These are phyloP conservation scores for Ophiostoma triangulosporum DNA, from an alignment of 2,329 filamentous ascomycete genomes.

Conservation along the genomic window DNA sequence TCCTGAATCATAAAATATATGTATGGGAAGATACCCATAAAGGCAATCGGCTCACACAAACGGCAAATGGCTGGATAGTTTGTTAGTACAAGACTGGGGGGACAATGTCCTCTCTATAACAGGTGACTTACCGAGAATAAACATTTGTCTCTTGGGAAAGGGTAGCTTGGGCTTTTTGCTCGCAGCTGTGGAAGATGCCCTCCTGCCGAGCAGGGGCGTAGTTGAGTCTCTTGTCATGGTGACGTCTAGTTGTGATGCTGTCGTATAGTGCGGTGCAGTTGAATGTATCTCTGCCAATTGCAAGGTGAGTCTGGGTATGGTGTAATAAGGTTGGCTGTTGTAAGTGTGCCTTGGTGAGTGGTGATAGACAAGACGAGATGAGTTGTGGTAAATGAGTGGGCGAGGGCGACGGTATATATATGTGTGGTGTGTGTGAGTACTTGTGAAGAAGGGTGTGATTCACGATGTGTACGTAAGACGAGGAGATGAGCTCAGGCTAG, in stretches of 20 bases:
- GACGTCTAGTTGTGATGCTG: neutral
- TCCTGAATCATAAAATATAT: slow-evolving; percentile 95
- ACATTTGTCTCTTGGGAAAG: slow-evolving; percentile 25
- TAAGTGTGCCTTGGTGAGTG: too few species aligned
- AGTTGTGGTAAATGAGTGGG: too few species aligned
- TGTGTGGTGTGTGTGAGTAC: neutral
- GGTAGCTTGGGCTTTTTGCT: slow-evolving; percentile 17
- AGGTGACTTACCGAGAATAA: slow-evolving; percentile 21
- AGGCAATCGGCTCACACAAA: slow-evolving; percentile 96
- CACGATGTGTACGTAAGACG: neutral
- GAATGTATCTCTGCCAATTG: too few species aligned
- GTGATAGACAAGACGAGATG: neutral
- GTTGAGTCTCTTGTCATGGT: slow-evolving; percentile 6
- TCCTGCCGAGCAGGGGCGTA: neutral
- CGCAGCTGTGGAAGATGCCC: neutral
- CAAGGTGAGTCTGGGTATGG: too few species aligned
- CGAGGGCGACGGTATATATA: neutral
- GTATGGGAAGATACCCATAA: slow-evolving; percentile 99
- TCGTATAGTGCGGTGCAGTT: neutral
- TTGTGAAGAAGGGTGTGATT: neutral
- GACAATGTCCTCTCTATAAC: neutral
- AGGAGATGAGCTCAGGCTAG: neutral
- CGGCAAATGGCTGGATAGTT: slow-evolving; percentile 60
- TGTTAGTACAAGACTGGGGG: neutral
- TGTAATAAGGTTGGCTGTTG: too few species aligned